A percentile compares a stretch with the other conserved stretches of the same genome.
phyloP scores from a whole-genome alignment of 306 rosid genomes.

The Begonia peltatifolia region DNA sequence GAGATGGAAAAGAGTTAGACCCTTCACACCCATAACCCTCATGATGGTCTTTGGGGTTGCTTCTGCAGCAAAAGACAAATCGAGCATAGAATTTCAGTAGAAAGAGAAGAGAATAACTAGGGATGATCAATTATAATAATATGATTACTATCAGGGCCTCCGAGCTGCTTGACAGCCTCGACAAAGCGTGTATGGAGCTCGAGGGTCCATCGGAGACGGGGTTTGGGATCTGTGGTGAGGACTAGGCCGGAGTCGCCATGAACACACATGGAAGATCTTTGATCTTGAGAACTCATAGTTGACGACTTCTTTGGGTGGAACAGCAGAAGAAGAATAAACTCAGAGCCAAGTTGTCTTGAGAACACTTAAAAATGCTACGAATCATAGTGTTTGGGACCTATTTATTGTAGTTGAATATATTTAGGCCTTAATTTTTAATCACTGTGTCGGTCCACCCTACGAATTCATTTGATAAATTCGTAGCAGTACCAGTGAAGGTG shows the following conservation, averaged over 20 bases:
- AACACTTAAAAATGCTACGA: no score
- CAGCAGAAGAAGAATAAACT: constrained; percentile 15
- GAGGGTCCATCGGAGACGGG: constrained; percentile 97
- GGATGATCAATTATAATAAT: no score
- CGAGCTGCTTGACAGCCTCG: constrained; percentile 97
- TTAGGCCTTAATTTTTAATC: no score
- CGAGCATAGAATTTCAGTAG: neutral
- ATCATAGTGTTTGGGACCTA: no score
- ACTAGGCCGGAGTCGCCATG: constrained; percentile 98
- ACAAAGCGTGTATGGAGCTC: constrained; percentile 98
- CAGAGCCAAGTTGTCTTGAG: no score
- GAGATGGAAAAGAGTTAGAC: constrained; percentile 98
- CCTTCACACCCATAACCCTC: constrained; percentile 99
- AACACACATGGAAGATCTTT: constrained; percentile 63
- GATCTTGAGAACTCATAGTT: constrained; percentile 84
- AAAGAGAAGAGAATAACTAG: neutral
- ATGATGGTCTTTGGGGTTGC: constrained; percentile 97
- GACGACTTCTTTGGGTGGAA: constrained; percentile 98
- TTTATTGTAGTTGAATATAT: no score
- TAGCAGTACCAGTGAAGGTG: no score
- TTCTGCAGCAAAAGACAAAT: constrained; percentile 44
- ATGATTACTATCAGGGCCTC: constrained; percentile 84
- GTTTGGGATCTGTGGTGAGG: constrained; percentile 98
- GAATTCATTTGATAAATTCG: no score
- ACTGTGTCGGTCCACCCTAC: no score